Evolutionary conservation across 129 eudicot genomes (phyloP), one percentile per base, ranked within the genome.

Genomic region (Erigeron canadensis): DNA sequence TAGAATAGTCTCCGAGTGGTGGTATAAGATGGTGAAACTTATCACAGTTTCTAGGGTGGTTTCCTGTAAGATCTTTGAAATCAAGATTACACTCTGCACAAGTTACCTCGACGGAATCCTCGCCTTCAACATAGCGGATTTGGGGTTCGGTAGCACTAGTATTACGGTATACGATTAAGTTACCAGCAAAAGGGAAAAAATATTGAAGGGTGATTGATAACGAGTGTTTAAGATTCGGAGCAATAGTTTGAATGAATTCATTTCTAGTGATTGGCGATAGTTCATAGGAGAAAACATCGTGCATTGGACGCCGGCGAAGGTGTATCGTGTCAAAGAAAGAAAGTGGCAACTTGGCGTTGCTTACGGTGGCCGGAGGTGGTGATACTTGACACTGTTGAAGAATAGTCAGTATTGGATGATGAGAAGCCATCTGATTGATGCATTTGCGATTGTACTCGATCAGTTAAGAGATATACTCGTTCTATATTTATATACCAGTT

Each of bases 391-490:
- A 13, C 3, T 51, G 18, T 51, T 51, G 18, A 51, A 51, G 21
- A 51, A 51, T 8, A 9, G 19, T 51, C 7, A 51, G 16, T 1
- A 51, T n/a, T 17, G 57, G 57, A 51, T 13, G 57, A 9, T n/a
- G n/a, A n/a, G 57, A 51, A 51, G 57, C 57, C 56, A 51, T 51
- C 16, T 51, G 21, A 51, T n/a, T n/a, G n/a, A n/a, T n/a, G n/a
- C n/a, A n/a, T n/a, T n/a, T n/a, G n/a, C n/a, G n/a, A n/a, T n/a
- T n/a, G n/a, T n/a, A n/a, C n/a, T n/a, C n/a, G n/a, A n/a, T n/a
- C n/a, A n/a, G n/a, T n/a, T n/a, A n/a, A n/a, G n/a, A n/a, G n/a
- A n/a, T n/a, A n/a, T n/a, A n/a, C n/a, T n/a, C n/a, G n/a, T n/a
- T n/a, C n/a, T n/a, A n/a, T n/a, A n/a, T n/a, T n/a, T n/a, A n/a